A percentile compares a stretch with the other conserved stretches of the same genome.
These are phyloP conservation scores for Globisporangium middletonii DNA, from an alignment of 352 stramenopile genomes.

Conservation along the genomic window DNA sequence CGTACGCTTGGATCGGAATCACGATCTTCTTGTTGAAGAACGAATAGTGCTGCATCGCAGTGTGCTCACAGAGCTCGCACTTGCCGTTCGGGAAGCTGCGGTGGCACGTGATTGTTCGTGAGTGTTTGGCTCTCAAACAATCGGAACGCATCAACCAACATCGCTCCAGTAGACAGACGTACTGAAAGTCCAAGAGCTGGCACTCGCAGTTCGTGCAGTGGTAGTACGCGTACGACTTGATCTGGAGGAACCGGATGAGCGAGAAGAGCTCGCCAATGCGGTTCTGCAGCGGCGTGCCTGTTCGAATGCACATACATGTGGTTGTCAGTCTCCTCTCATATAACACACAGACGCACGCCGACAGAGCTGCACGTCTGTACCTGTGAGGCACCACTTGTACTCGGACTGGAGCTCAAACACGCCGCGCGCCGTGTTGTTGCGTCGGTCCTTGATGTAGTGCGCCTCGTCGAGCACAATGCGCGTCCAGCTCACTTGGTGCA, in stretches of 20 bases:
- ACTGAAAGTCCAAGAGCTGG: constrained; percentile 95
- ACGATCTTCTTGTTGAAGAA: constrained; percentile 98
- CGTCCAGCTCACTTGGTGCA: constrained; percentile 95
- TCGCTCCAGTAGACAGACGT: constrained; percentile 21
- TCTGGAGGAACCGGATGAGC: constrained; percentile 95
- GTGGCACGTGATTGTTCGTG: constrained; percentile 25
- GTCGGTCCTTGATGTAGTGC: constrained; percentile 93
- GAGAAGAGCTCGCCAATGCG: constrained; percentile 94
- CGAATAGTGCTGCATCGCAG: constrained; percentile 95
- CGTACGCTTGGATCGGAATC: constrained; percentile 97
- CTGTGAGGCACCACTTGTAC: constrained; percentile 97
- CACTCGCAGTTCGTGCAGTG: constrained; percentile 94
- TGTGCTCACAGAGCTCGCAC: constrained; percentile 91
- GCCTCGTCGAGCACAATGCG: constrained; percentile 96
- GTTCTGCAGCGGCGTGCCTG: constrained; percentile 93
- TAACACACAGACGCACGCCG: not conserved
- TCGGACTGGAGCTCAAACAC: constrained; percentile 95
- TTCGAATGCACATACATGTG: not conserved
- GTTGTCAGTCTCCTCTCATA: not conserved
- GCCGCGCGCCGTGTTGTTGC: constrained; percentile 93
- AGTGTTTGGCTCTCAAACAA: not conserved
- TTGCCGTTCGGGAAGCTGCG: constrained; percentile 69
- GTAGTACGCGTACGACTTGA: constrained; percentile 98
- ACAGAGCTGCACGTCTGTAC: constrained; percentile 33
- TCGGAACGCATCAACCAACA: not conserved